phyloP scores from a whole-genome alignment of 352 stramenopile species.

The Pythium folliculosum region DNA sequence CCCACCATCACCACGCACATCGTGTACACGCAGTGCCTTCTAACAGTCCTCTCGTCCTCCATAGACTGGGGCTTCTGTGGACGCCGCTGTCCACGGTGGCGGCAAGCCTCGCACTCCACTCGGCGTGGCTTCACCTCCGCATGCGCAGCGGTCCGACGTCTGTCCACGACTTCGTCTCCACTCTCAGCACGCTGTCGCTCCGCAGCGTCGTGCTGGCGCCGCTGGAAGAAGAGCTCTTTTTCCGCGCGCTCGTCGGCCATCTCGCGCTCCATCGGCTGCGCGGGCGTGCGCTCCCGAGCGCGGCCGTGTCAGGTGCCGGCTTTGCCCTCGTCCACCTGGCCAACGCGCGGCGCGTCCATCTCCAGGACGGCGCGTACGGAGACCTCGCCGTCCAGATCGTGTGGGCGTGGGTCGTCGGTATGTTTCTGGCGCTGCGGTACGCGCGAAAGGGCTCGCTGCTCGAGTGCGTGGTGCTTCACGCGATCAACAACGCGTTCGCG shows the following conservation, averaged over 20 bases:
- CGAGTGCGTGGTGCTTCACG: conserved; percentile 60
- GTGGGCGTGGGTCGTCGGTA: conserved; percentile 48
- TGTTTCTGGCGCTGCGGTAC: conserved; percentile 45
- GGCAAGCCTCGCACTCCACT: conserved; percentile 3
- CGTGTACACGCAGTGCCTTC: not conserved
- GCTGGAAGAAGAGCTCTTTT: conserved; percentile 65
- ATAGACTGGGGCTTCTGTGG: conserved; percentile 13
- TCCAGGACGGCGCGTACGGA: too few species aligned
- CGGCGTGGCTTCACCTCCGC: not conserved
- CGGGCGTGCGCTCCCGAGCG: conserved; percentile 26
- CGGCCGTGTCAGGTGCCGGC: conserved; percentile 34
- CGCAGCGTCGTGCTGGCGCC: conserved; percentile 47
- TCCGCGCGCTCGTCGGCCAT: conserved; percentile 54
- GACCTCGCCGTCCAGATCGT: conserved; percentile 40
- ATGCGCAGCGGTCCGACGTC: too few species aligned
- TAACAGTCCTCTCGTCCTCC: not conserved
- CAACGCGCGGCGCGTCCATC: conserved; percentile 26
- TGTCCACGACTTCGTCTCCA: not conserved
- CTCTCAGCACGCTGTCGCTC: conserved; percentile 8
- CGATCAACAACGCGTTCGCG: conserved; percentile 61
- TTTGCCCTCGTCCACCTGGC: conserved; percentile 57
- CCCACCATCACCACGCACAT: not conserved
- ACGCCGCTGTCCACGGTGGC: conserved; percentile 8
- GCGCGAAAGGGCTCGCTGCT: conserved; percentile 42
- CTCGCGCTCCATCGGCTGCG: conserved; percentile 45